These are phyloP conservation scores for Quercus engelmannii DNA, from an alignment of 306 rosid species.

Conservation along the genomic window DNA sequence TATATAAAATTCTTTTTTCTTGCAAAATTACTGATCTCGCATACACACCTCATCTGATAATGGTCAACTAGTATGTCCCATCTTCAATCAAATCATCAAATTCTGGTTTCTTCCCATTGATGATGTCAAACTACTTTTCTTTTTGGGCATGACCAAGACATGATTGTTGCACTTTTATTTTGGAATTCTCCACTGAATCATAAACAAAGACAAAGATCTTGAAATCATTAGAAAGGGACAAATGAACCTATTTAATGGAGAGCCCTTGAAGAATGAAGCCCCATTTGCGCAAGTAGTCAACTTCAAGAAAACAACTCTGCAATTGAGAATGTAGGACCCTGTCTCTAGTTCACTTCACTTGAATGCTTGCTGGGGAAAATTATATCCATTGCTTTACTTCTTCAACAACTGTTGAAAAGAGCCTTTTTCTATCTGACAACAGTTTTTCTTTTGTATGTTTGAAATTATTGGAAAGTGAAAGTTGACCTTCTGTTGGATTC, in stretches of 20 bases:
- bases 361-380: constrained; percentile 14
- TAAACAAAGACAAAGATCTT: constrained; percentile 41
- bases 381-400: constrained; percentile 1
- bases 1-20: neutral
- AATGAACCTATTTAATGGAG: constrained; percentile 5
- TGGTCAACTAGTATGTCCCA: constrained; percentile 54
- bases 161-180: constrained; percentile 3
- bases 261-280: neutral
- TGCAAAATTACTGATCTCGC: constrained; percentile 24
- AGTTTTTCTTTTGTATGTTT: constrained; percentile 21
- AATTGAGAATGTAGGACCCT: constrained; percentile 23
- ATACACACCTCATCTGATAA: neutral
- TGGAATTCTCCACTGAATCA: constrained; percentile 28
- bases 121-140: neutral
- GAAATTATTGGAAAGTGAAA: constrained; percentile 20
- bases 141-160: neutral
- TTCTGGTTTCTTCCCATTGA: constrained; percentile 10
- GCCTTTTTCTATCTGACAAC: constrained; percentile 12
- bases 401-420: neutral
- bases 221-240: constrained; percentile 38
- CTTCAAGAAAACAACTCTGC: constrained; percentile 13
- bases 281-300: constrained; percentile 11
- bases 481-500: neutral
- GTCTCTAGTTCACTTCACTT: constrained; percentile 14
- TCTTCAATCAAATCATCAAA: constrained; percentile 25